phyloP scores from a whole-genome alignment of 805 yeast genomes.

The Yarrowia yakushimensis region DNA sequence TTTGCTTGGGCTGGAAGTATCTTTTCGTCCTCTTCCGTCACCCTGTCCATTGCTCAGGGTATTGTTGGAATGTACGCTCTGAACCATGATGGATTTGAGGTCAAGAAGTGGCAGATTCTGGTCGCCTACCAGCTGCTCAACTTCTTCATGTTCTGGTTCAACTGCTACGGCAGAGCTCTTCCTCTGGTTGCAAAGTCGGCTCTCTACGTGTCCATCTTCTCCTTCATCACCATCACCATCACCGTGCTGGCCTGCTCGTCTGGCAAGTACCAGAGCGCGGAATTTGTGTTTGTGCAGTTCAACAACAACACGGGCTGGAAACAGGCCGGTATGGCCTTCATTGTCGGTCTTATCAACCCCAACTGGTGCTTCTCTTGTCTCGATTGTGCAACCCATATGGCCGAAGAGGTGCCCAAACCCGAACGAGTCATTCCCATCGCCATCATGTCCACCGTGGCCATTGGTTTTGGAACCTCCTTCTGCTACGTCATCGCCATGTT shows the following conservation, averaged over 20 bases:
- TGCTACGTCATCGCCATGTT: conserved; percentile 41
- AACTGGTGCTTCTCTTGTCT: conserved; percentile 67
- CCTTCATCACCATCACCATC: conserved; percentile 53
- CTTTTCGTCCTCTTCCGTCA: conserved; percentile 59
- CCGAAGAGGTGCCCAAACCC: conserved; percentile 61
- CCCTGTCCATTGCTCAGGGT: conserved; percentile 51
- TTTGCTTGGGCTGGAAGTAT: conserved; percentile 60
- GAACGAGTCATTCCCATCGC: conserved; percentile 58
- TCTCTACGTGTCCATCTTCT: conserved; percentile 49
- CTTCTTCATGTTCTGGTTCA: conserved; percentile 29
- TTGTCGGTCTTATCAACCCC: conserved; percentile 68
- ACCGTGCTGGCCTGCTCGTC: conserved; percentile 51
- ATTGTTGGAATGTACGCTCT: conserved; percentile 51
- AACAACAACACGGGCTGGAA: conserved; percentile 60
- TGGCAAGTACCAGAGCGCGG: conserved; percentile 50
- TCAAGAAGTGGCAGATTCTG: conserved; percentile 34
- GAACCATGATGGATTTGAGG: conserved; percentile 37
- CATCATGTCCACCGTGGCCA: conserved; percentile 58
- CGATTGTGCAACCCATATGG: conserved; percentile 69
- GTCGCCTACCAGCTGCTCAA: conserved; percentile 34
- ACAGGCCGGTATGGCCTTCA: conserved; percentile 56
- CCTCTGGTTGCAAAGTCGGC: conserved; percentile 52
- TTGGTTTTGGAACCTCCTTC: conserved; percentile 57
- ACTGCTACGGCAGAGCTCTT: conserved; percentile 37
- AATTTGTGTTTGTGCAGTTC: conserved; percentile 53